Base-by-base conservation (phyloP, 2,329 filamentous ascomycete genomes). In the Nothopassalora personata region DNA sequence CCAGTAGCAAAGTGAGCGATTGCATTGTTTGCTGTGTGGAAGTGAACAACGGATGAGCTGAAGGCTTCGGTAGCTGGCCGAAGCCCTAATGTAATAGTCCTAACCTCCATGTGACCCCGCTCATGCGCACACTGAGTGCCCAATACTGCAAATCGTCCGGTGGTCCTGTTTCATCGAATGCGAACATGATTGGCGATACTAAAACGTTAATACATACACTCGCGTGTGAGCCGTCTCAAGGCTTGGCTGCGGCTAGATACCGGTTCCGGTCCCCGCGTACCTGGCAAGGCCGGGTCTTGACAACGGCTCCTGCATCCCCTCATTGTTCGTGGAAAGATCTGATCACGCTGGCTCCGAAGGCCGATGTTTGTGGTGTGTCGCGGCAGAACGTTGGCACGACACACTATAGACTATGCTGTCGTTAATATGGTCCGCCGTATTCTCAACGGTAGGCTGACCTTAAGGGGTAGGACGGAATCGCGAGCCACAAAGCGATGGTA, bases 31-130 rank as follows among this genome's bases (percentile, higher is more conserved):
- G 19, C 19, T 43, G 36, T 23, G 2, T 5, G 3, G 15, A 28
- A 49, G 30, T 31, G 34, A 43, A 28, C 8, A 33, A 43, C 18
- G 51, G 51, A 53, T 53, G 51, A 43, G 18, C 47, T 33, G 53
- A 54, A 54, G 53, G 47, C 23, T 54, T 33, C 53, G 53, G 53
- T 3, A 54, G 19, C 27, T 11, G 53, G 53, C 53, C 23, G 23
- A 15, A 54, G 53, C 53, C 53, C 53, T 54, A 54, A 33, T 23
- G 23, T 23, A 23, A 23, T 23, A 23, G 23, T n/a, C n/a, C n/a
- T n/a, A n/a, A n/a, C 47, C 30, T 28, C 23, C 47, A 49, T 49
- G n/a, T 49, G 47, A 23, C 15, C 11, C 39, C 13, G n/a, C n/a
- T 4, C 39, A 7, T 3, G 19, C 23, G 47, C 30, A 49, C 47